Evolutionary conservation across 371 early-diverging fungal genomes (phyloP).

Genomic region (Dipsacomyces acuminosporus): DNA sequence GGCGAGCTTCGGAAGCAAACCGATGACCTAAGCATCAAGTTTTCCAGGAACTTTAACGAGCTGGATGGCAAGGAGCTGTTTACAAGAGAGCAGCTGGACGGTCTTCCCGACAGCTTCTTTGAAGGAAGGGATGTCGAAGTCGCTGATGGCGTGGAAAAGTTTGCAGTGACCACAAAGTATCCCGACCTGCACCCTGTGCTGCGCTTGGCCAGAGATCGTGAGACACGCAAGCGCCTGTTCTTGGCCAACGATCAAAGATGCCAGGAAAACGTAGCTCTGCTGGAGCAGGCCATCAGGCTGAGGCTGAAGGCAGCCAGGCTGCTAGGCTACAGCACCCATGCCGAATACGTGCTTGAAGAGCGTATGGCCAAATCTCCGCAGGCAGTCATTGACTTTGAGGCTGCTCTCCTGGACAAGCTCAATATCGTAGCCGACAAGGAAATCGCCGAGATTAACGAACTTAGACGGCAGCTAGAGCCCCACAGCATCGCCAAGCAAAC

Average conservation of each 20-base stretch:
- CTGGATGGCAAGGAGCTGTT: constrained; percentile 42
- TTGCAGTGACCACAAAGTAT: constrained; percentile 63
- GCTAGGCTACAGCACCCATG: constrained; percentile 67
- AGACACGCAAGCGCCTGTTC: constrained; percentile 52
- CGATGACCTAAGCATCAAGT: constrained; percentile 36
- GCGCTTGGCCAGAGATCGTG: constrained; percentile 53
- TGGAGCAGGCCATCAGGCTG: constrained; percentile 50
- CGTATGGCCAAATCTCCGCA: constrained; percentile 77
- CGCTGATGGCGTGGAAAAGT: constrained; percentile 55
- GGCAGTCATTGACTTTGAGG: constrained; percentile 47
- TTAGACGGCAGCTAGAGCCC: constrained; percentile 49
- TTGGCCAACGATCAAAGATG: constrained; percentile 54
- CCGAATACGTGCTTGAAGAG: constrained; percentile 63
- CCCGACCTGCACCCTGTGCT: constrained; percentile 51
- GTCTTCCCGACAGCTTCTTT: constrained; percentile 64
- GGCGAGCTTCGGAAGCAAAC: constrained; percentile 54
- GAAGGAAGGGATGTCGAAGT: constrained; percentile 49
- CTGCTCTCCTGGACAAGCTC: background rate
- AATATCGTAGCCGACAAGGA: constrained; percentile 51
- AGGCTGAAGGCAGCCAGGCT: constrained; percentile 56
- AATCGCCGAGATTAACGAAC: constrained; percentile 48
- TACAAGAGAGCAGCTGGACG: constrained; percentile 62
- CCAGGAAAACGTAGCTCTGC: constrained; percentile 51
- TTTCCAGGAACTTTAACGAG: constrained; percentile 55
- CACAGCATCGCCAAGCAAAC: constrained; percentile 8